These are phyloP conservation scores for Myriosclerotinia curreyana DNA, from an alignment of 2,329 filamentous ascomycete genomes.

Conservation along the genomic window DNA sequence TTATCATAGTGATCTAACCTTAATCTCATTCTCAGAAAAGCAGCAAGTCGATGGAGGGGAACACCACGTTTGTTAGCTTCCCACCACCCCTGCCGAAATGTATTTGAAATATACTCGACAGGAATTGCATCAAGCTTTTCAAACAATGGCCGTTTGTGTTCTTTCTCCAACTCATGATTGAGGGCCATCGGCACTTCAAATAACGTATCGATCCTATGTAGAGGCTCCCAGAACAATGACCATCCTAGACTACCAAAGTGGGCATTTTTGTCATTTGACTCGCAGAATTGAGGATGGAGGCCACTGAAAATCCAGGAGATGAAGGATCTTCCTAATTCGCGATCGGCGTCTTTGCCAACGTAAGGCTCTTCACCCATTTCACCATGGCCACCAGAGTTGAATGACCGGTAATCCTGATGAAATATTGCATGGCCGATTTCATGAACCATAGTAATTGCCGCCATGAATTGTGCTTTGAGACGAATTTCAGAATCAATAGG, in stretches of 20 bases:
- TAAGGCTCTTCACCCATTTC: constrained; percentile 27
- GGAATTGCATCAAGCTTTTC: constrained; percentile 7
- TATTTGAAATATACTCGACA: constrained; percentile 4
- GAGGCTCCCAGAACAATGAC: constrained; percentile 19
- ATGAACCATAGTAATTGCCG: constrained; percentile 34
- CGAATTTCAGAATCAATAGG: constrained; percentile 24
- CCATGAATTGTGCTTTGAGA: constrained; percentile 32
- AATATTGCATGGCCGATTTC: constrained; percentile 35
- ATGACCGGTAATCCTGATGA: constrained; percentile 30
- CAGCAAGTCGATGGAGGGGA: constrained; percentile 4
- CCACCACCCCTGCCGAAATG: constrained; percentile 11
- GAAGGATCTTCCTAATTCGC: constrained; percentile 32
- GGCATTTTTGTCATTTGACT: neutral
- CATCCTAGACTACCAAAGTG: constrained; percentile 17
- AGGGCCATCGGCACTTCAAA: neutral
- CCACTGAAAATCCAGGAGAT: constrained; percentile 32
- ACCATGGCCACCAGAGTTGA: constrained; percentile 14
- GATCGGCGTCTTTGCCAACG: constrained; percentile 25
- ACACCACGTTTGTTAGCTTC: constrained; percentile 3
- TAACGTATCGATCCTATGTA: neutral
- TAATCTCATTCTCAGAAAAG: constrained; percentile 1
- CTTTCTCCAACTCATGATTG: neutral
- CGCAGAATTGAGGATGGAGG: constrained; percentile 26
- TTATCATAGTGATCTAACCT: neutral
- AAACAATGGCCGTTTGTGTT: constrained; percentile 6